Percentiles rank a stretch among this genome's conserved stretches.
Conservation (phyloP, 2,329 filamentous ascomycete species). For the Penicillium sp. region DNA sequence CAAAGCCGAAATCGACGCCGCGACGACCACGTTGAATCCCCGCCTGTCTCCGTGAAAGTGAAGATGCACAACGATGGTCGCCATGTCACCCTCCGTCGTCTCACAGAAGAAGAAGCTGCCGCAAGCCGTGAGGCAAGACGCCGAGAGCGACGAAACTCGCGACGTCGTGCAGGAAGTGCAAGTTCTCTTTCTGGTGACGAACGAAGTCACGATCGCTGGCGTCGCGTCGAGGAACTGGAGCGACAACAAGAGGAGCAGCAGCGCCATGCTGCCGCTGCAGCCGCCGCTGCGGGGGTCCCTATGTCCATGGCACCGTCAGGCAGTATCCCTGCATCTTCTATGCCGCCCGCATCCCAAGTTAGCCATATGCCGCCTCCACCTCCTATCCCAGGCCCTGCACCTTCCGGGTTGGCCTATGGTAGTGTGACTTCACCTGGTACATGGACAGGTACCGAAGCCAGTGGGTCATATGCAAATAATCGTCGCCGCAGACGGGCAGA, state of each 20-base stretch:
- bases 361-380: slow-evolving; percentile 30
- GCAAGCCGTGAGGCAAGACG: slow-evolving; percentile 57
- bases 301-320: too few species aligned
- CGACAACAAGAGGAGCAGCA: slow-evolving; percentile 44
- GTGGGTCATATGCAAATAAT: slow-evolving; percentile 54
- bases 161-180: slow-evolving; percentile 39
- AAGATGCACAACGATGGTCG: slow-evolving; percentile 64
- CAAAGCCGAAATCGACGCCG: slow-evolving; percentile 30
- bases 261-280: slow-evolving; percentile 23
- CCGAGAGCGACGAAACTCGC: slow-evolving; percentile 43
- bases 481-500: slow-evolving; percentile 54
- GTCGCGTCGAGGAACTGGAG: slow-evolving; percentile 50
- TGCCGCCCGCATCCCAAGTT: slow-evolving; percentile 26
- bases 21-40: slow-evolving; percentile 49
- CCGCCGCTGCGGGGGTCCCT: too few species aligned
- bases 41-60: slow-evolving; percentile 63
- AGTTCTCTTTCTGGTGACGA: slow-evolving; percentile 43
- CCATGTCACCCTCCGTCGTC: slow-evolving; percentile 60
- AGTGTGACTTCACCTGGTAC: slow-evolving; percentile 44
- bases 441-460: slow-evolving; percentile 49
- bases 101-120: slow-evolving; percentile 62
- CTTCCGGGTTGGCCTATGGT: slow-evolving; percentile 41
- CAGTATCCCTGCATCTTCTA: slow-evolving; percentile 24
- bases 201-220: slow-evolving; percentile 44
- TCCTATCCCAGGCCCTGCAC: slow-evolving; percentile 33